These are phyloP conservation scores for Oryza nivara DNA, from an alignment of 176 grass and related monocot species.

Conservation along the genomic window DNA sequence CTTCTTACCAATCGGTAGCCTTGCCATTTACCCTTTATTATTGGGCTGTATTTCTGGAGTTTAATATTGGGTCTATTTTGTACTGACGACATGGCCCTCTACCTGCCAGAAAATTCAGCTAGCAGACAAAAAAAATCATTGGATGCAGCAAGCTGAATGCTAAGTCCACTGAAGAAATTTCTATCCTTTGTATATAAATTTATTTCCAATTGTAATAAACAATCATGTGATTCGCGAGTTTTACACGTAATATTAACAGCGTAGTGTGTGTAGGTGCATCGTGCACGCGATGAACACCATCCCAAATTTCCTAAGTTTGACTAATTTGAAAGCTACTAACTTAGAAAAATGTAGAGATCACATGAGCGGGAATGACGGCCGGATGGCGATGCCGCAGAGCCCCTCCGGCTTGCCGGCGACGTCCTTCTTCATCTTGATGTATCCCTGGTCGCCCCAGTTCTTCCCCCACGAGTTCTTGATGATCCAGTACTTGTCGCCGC, in stretches of 20 bases:
- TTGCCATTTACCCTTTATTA: no score
- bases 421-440: conserved; percentile 66
- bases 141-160: not conserved
- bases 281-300: not conserved
- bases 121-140: not conserved
- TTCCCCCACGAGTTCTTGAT: conserved; percentile 79
- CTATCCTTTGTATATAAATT: not conserved
- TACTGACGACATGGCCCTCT: not conserved
- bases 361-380: conserved; percentile 57
- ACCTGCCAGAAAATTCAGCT: not conserved
- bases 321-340: not conserved
- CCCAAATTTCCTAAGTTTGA: not conserved
- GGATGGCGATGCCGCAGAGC: conserved; percentile 73
- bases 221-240: not conserved
- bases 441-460: conserved; percentile 63
- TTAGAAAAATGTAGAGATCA: not conserved
- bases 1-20: no score
- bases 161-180: not conserved
- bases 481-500: conserved; percentile 57
- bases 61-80: not conserved
- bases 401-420: conserved; percentile 55
- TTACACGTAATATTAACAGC: not conserved
- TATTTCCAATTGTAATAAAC: not conserved
- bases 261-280: not conserved
- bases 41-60: no score